Percentiles rank a stretch among this genome's conserved stretches.
Conservation (phyloP, 164 flowering plant genomes). For the Chloranthus sessilifolius region DNA sequence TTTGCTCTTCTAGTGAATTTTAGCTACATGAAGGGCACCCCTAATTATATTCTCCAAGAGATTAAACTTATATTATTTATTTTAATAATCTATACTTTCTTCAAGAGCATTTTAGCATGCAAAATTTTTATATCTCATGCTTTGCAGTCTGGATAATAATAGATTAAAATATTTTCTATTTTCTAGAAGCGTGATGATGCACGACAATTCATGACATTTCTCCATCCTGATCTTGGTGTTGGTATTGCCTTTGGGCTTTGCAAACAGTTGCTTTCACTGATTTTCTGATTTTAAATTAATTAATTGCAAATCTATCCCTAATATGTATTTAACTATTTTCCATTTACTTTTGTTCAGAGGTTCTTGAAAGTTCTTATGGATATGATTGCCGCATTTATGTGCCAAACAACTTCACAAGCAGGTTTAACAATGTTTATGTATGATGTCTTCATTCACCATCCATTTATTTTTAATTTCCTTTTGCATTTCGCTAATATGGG, state of each 20-base stretch:
- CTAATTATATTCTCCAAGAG: too few species aligned
- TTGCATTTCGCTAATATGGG: neutral
- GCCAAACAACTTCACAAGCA: conserved; percentile 85
- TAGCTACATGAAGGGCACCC: too few species aligned
- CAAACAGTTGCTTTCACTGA: neutral
- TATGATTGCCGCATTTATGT: conserved; percentile 88
- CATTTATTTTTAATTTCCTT: conserved; percentile 9
- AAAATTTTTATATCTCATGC: too few species aligned
- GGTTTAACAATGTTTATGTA: conserved; percentile 99
- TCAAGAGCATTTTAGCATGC: too few species aligned
- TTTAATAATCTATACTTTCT: too few species aligned
- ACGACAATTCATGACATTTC: conserved; percentile 93
- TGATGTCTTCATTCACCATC: conserved; percentile 55
- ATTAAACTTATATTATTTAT: too few species aligned
- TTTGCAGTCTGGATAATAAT: too few species aligned
- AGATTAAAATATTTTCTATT: too few species aligned
- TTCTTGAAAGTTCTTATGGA: conserved; percentile 97
- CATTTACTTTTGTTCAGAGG: conserved; percentile 56
- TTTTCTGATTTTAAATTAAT: neutral
- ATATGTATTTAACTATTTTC: neutral
- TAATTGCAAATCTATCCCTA: neutral
- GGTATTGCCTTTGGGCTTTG: conserved; percentile 41
- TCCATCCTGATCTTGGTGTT: conserved; percentile 96
- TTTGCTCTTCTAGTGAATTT: too few species aligned
- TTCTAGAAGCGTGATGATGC: conserved; percentile 96